A percentile compares a stretch with the other conserved stretches of the same genome.
phyloP scores from a whole-genome alignment of 1,284 basidiomycete genomes.

The Rhodotorula sp. region DNA sequence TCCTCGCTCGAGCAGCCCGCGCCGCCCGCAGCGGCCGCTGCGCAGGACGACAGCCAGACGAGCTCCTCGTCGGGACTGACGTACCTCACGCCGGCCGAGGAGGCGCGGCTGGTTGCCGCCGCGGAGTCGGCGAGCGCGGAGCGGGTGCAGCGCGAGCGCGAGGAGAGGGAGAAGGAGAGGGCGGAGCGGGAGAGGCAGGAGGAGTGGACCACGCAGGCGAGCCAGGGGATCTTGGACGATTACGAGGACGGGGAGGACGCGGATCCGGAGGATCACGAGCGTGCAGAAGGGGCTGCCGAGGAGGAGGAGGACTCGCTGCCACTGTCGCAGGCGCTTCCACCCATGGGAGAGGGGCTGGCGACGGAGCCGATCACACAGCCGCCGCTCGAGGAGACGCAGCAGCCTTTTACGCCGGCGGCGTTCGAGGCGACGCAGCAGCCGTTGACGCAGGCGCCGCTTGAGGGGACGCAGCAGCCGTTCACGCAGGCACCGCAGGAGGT shows the following conservation, averaged over 20 bases:
- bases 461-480: not conserved
- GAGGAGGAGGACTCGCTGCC: not conserved
- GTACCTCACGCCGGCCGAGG: not conserved
- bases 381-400: not conserved
- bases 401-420: too few species aligned
- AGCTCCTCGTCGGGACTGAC: not conserved
- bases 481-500: not conserved
- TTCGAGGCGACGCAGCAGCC: not conserved
- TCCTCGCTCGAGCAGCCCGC: too few species aligned
- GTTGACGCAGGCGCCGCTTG: not conserved
- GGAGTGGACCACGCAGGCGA: not conserved
- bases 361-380: not conserved
- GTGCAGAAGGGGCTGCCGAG: not conserved
- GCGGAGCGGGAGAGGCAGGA: not conserved
- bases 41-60: too few species aligned
- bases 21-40: too few species aligned
- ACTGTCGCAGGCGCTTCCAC: not conserved
- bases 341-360: too few species aligned
- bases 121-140: not conserved
- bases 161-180: not conserved
- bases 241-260: not conserved
- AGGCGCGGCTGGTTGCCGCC: not conserved
- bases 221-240: constrained; percentile 5
- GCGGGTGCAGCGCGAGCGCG: not conserved
- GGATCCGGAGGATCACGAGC: not conserved